Percentiles rank a stretch among this genome's conserved stretches.
phyloP scores from a whole-genome alignment of 1,284 basidiomycete species.

The Flammula alnicola region DNA sequence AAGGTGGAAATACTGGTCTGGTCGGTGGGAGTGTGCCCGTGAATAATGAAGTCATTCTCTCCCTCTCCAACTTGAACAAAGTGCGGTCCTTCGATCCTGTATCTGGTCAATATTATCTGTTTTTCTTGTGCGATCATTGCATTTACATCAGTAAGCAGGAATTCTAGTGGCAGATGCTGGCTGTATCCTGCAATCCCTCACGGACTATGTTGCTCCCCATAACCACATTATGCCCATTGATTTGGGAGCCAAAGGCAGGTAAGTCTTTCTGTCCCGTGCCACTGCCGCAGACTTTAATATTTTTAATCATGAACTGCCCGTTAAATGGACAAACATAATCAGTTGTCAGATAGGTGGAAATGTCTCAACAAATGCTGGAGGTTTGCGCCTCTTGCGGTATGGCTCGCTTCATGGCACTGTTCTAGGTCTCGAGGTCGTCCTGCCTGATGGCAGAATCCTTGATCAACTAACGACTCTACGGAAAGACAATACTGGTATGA shows the following conservation, averaged over 20 bases:
- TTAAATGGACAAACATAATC: constrained; percentile 11
- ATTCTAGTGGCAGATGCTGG: constrained; percentile 87
- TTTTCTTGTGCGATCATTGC: constrained; percentile 18
- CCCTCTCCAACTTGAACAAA: constrained; percentile 81
- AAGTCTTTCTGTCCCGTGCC: constrained; percentile 28
- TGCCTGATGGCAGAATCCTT: constrained; percentile 96
- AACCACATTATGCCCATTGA: constrained; percentile 98
- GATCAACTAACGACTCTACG: constrained; percentile 84
- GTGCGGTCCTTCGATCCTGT: constrained; percentile 93
- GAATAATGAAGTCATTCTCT: constrained; percentile 89
- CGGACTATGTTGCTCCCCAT: constrained; percentile 85
- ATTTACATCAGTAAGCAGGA: constrained; percentile 44
- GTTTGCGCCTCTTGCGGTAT: constrained; percentile 91
- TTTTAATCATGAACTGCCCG: too few relatives aligned
- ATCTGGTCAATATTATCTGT: constrained; percentile 61
- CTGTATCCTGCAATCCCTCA: constrained; percentile 91
- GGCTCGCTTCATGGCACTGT: constrained; percentile 96
- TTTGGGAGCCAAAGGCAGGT: constrained; percentile 97
- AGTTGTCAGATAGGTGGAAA: constrained; percentile 99
- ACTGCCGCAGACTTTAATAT: too few relatives aligned
- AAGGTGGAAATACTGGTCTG: constrained; percentile 98
- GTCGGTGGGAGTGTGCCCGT: constrained; percentile 97
- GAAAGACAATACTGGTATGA: constrained; percentile 96
- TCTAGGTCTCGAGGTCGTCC: constrained; percentile 95
- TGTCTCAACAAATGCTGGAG: constrained; percentile 97